Evolutionary conservation across 1,139 yeast genomes (phyloP), one percentile per base, ranked within the genome.

Genomic region (Lodderomyces jiufengensis): DNA sequence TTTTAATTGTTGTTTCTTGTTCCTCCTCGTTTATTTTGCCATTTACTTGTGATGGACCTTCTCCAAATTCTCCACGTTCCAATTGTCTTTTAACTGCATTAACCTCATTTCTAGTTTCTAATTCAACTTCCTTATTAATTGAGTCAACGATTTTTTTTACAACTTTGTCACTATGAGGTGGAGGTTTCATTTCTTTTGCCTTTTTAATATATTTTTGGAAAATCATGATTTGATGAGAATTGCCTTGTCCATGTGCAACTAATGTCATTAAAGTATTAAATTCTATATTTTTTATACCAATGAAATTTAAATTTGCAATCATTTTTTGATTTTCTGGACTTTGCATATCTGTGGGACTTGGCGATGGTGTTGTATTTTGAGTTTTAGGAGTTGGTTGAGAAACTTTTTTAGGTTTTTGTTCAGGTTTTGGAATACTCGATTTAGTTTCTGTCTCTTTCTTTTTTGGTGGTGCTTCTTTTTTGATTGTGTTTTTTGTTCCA

Each of bases 191-290:
- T 24, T 76, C 78, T 41, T 83, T 71, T 0, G 96, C 96, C 34
- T 80, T 68, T 40, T 70, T 73, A 37, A 88, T 86, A 49, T 82
- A 84, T n/a, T 75, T 80, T 55, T 87, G 95, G 54, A 88, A 88
- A 27, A 77, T 78, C 24, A 75, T 65, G 16, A 90, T 82, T 54
- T 87, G 92, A 7, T 73, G 79, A 1, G 76, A 73, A 0, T 79
- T 57, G 0, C 96, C 95, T 22, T 67, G 70, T 2, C 95, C 95
- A 42, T 80, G 74, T 0, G 97, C 96, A 2, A 90, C 95, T 5
- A 71, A 73, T 43, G 80, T 78, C 96, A 90, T 87, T 37, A 90
- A 61, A 2, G 73, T 62, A 47, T 79, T 82, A 35, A 90, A 59
- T 6, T 79, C 71, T 1, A 76, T 70, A 49, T 88, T 95, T 4